Evolutionary conservation across 192 early-diverging fungal species (phyloP).

Genomic region (Dispira simplex): DNA sequence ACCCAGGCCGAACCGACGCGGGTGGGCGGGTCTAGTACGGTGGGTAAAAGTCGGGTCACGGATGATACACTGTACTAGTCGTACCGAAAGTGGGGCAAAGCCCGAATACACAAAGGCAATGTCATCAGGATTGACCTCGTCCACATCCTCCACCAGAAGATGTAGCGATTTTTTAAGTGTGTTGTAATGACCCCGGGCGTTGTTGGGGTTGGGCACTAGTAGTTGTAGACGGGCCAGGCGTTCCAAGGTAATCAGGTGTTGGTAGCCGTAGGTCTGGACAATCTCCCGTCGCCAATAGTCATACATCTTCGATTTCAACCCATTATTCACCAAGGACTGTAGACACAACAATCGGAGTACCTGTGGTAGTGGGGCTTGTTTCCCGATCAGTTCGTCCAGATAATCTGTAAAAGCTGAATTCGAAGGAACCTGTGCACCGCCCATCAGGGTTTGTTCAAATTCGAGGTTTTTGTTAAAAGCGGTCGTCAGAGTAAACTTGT

Average conservation of each 20-base stretch:
- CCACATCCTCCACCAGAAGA: slow-evolving; percentile 75
- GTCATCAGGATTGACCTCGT: slow-evolving; percentile 73
- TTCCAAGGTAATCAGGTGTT: slow-evolving; percentile 76
- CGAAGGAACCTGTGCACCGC: background rate
- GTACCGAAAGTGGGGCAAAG: slow-evolving; percentile 82
- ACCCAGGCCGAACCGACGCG: slow-evolving; percentile 22
- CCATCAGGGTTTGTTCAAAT: slow-evolving; percentile 66
- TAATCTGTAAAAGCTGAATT: slow-evolving; percentile 44
- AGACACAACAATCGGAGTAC: slow-evolving; percentile 73
- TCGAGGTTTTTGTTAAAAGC: slow-evolving; percentile 77
- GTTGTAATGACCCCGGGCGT: slow-evolving; percentile 31
- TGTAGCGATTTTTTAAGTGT: slow-evolving; percentile 51
- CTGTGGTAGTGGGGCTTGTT: slow-evolving; percentile 48
- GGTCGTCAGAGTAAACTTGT: slow-evolving; percentile 55
- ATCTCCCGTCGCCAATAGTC: slow-evolving; percentile 77
- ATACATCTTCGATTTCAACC: slow-evolving; percentile 66
- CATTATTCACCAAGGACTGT: slow-evolving; percentile 66
- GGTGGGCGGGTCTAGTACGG: slow-evolving; percentile 19
- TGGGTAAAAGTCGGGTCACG: slow-evolving; percentile 23
- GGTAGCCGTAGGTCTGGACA: slow-evolving; percentile 80
- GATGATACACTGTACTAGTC: slow-evolving; percentile 69
- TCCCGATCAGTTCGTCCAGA: slow-evolving; percentile 75
- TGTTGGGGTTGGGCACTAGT: slow-evolving; percentile 30
- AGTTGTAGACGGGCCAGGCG: slow-evolving; percentile 56
- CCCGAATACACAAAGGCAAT: slow-evolving; percentile 89